Conservation (phyloP, 495 filamentous ascomycete genomes). For the Penicillium arizonense region DNA sequence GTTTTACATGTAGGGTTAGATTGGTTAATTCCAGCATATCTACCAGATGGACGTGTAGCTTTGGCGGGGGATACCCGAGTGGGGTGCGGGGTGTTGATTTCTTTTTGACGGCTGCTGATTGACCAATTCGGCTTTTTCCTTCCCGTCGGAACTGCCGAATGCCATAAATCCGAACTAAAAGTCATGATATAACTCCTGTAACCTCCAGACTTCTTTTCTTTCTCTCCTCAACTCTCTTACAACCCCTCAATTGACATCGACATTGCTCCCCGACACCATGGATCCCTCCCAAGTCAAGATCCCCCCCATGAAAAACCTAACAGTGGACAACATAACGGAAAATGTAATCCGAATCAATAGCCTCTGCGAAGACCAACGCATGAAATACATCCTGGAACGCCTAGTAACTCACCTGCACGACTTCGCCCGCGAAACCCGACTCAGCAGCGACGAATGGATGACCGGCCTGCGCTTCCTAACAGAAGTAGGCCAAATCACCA, state of each 20-base stretch:
- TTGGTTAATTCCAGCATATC: too few relatives aligned
- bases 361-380: slow-evolving; percentile 59
- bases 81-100: slow-evolving; percentile 5
- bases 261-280: slow-evolving; percentile 33
- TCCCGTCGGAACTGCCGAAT: background rate
- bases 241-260: slow-evolving; percentile 5
- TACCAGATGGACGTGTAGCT: background rate
- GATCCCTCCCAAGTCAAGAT: slow-evolving; percentile 51
- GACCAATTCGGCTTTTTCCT: background rate
- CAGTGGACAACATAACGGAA: slow-evolving; percentile 79
- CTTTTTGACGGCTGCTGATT: background rate
- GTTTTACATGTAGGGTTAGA: too few relatives aligned
- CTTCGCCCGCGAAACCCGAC: slow-evolving; percentile 76
- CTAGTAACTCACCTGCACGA: slow-evolving; percentile 80
- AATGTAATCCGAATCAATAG: slow-evolving; percentile 75
- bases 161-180: background rate
- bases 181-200: background rate
- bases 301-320: slow-evolving; percentile 69
- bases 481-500: slow-evolving; percentile 69
- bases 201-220: background rate
- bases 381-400: slow-evolving; percentile 70
- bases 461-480: slow-evolving; percentile 67
- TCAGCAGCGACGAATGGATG: slow-evolving; percentile 83
- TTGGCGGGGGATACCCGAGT: background rate
- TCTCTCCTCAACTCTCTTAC: slow-evolving; percentile 1